A percentile compares a stretch with the other conserved stretches of the same genome.
These are phyloP conservation scores for Pyrenophora teres DNA, from an alignment of 2,329 filamentous ascomycete genomes.

Conservation along the genomic window DNA sequence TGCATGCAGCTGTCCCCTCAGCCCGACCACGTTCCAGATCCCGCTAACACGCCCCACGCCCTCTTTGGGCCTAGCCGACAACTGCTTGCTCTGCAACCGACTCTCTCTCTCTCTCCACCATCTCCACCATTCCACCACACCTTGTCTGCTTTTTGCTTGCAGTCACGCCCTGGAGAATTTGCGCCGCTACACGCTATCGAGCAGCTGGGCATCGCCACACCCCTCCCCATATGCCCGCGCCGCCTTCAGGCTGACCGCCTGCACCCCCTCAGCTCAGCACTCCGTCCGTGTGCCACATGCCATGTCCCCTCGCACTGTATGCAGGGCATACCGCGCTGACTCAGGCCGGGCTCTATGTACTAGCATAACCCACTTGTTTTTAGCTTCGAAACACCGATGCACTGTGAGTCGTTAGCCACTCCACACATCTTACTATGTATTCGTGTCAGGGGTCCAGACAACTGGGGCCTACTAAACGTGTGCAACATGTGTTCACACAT, in stretches of 20 bases:
- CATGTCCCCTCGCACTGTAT: background rate
- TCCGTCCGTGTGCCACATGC: background rate
- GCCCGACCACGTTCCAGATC: constrained; percentile 20
- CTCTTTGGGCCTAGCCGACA: background rate
- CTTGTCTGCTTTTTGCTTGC: background rate
- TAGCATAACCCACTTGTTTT: background rate
- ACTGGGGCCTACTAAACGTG: no score
- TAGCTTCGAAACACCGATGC: background rate
- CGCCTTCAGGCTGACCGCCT: background rate
- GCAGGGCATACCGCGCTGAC: background rate
- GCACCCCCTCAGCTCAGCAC: background rate
- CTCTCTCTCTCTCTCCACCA: background rate
- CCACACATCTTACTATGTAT: no score
- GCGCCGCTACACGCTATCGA: no score
- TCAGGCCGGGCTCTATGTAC: background rate
- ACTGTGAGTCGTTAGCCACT: background rate
- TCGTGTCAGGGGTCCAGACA: no score
- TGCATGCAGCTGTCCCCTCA: constrained; percentile 11
- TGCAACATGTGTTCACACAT: no score
- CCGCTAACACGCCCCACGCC: constrained; percentile 1
- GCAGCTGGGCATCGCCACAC: background rate
- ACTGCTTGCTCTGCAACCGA: constrained; percentile 1
- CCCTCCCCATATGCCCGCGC: background rate
- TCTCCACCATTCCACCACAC: background rate
- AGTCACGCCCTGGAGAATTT: no score